Percentiles rank a stretch among this genome's conserved stretches.
Conservation (phyloP, 768 basidiomycete species). For the Phanerochaete carnosa region DNA sequence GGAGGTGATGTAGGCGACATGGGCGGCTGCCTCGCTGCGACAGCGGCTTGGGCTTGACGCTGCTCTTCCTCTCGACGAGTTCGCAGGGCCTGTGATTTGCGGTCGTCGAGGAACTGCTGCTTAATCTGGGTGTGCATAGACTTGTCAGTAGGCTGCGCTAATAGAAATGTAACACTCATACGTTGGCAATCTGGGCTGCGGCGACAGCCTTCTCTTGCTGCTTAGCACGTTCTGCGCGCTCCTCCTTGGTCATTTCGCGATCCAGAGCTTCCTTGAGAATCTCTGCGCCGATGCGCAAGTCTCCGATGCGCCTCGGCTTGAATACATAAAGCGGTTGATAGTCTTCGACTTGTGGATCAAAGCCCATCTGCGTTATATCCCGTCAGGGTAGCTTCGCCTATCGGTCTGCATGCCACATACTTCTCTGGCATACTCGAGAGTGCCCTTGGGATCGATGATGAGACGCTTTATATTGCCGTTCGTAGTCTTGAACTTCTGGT, state of each 20-base stretch:
- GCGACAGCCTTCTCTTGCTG: constrained; percentile 57
- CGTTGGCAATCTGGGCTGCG: constrained; percentile 52
- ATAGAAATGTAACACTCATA: constrained; percentile 20
- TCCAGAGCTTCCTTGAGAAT: constrained; percentile 64
- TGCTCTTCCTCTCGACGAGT: constrained; percentile 56
- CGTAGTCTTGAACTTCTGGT: constrained; percentile 70
- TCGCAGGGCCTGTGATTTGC: constrained; percentile 49
- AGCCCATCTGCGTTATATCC: constrained; percentile 58
- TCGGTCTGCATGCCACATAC: constrained; percentile 31
- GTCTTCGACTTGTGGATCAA: constrained; percentile 63
- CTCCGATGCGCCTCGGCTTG: constrained; percentile 43
- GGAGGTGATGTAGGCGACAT: not conserved
- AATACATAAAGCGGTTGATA: constrained; percentile 77
- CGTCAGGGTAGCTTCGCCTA: not conserved
- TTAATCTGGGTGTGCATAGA: constrained; percentile 51
- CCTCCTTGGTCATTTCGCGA: constrained; percentile 47
- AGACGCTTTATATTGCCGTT: constrained; percentile 64
- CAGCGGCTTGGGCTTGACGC: constrained; percentile 16
- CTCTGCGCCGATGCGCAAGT: constrained; percentile 59
- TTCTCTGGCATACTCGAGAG: constrained; percentile 77
- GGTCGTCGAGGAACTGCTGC: constrained; percentile 76
- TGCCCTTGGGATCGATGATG: constrained; percentile 66
- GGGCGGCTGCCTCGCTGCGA: constrained; percentile 11
- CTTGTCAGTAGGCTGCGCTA: not conserved
- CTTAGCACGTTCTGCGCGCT: constrained; percentile 40